Percentiles rank a stretch among this genome's conserved stretches.
Conservation (phyloP, 768 basidiomycete genomes). For the Phylloporus scabripes region DNA sequence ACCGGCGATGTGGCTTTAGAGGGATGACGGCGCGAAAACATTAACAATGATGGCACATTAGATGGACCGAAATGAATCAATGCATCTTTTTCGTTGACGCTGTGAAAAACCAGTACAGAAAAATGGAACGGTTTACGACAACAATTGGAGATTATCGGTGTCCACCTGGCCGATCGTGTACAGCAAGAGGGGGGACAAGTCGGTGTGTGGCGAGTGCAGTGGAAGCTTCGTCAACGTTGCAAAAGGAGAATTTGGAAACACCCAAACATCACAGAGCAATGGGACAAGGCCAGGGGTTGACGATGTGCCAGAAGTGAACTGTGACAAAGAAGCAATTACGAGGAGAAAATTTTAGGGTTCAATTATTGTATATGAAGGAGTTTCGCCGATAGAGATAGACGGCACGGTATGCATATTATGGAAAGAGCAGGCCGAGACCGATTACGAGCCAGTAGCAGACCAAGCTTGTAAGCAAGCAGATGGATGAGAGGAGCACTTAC, state of each 20-base stretch:
- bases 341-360: slow-evolving; percentile 17
- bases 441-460: slow-evolving; percentile 12
- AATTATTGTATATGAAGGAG: slow-evolving; percentile 25
- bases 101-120: slow-evolving; percentile 13
- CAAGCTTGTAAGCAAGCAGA: slow-evolving; percentile 13
- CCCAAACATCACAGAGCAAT: slow-evolving; percentile 2
- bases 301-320: slow-evolving; percentile 1
- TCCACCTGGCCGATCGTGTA: background rate
- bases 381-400: slow-evolving; percentile 6
- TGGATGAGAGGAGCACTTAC: slow-evolving; percentile 13
- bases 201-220: background rate
- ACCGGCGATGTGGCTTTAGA: slow-evolving; percentile 14
- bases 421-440: slow-evolving; percentile 2
- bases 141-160: slow-evolving; percentile 11
- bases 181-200: background rate
- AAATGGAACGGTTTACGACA: slow-evolving; percentile 18
- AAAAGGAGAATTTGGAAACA: slow-evolving; percentile 8
- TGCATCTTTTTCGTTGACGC: slow-evolving; percentile 5
- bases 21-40: slow-evolving; percentile 1
- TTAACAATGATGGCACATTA: background rate
- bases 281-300: slow-evolving; percentile 3
- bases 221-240: background rate
- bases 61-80: slow-evolving; percentile 1
- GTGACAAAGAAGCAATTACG: background rate
- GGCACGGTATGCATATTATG: slow-evolving; percentile 8